phyloP scores from a whole-genome alignment of 1,284 basidiomycete species.

The Exobasidium rhododendri region DNA sequence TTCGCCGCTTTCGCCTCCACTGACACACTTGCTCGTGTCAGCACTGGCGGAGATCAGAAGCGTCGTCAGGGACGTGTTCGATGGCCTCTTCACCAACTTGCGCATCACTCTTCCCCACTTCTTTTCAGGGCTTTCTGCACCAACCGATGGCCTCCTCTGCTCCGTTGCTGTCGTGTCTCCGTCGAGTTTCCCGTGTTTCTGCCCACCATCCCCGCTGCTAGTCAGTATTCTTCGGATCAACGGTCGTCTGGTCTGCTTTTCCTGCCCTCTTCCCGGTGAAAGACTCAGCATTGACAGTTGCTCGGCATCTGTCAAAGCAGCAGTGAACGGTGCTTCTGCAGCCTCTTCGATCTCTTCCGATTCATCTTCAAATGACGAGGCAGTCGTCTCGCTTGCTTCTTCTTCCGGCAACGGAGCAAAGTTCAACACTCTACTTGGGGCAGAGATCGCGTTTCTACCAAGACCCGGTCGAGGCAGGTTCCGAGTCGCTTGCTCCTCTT shows the following conservation, averaged over 20 bases:
- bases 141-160: background rate
- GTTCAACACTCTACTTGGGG: background rate
- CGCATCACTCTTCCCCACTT: background rate
- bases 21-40: background rate
- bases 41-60: background rate
- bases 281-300: background rate
- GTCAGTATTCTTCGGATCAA: too few species aligned
- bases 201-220: too few species aligned
- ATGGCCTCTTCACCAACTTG: background rate
- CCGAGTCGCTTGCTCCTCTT: background rate
- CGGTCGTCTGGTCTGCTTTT: background rate
- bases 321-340: background rate
- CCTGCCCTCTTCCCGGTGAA: background rate
- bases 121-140: background rate
- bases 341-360: background rate
- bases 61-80: background rate
- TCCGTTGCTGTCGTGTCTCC: constrained; percentile 8
- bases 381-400: background rate
- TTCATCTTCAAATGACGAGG: background rate
- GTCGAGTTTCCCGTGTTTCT: too few species aligned
- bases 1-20: background rate
- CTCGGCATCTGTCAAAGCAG: background rate
- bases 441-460: background rate
- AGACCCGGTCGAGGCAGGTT: background rate
- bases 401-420: background rate